A percentile compares a stretch with the other conserved stretches of the same genome.
phyloP scores from a whole-genome alignment of 805 yeast genomes.

The Candida bentonensis region DNA sequence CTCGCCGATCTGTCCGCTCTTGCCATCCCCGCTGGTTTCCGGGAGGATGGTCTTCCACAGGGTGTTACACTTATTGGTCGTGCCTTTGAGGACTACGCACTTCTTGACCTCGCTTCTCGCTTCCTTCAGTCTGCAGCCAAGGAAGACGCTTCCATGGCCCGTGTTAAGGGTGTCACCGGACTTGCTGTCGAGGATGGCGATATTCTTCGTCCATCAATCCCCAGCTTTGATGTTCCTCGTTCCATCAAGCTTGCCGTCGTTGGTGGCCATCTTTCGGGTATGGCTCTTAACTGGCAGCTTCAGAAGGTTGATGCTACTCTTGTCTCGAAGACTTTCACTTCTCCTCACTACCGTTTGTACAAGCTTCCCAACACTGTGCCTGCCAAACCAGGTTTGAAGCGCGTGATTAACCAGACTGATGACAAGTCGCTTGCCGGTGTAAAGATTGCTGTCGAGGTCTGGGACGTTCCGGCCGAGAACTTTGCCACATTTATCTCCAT shows the following conservation, averaged over 20 bases:
- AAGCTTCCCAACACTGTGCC: constrained; percentile 69
- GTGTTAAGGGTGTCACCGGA: constrained; percentile 45
- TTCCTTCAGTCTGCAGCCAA: constrained; percentile 35
- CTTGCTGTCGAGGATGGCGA: constrained; percentile 25
- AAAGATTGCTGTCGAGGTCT: constrained; percentile 62
- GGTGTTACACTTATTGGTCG: constrained; percentile 78
- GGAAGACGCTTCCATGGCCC: constrained; percentile 20
- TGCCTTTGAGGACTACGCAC: constrained; percentile 78
- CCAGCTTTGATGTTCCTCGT: constrained; percentile 24
- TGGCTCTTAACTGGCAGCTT: constrained; percentile 89
- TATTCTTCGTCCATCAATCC: constrained; percentile 27
- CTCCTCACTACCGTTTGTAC: constrained; percentile 58
- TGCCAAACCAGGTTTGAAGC: constrained; percentile 84
- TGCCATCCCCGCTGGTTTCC: constrained; percentile 84
- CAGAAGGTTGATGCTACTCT: constrained; percentile 69
- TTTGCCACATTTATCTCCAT: constrained; percentile 75
- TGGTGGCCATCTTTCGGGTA: constrained; percentile 85
- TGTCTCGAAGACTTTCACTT: constrained; percentile 50
- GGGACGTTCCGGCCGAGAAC: constrained; percentile 60
- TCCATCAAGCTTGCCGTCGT: constrained; percentile 76
- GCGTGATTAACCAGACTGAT: constrained; percentile 30
- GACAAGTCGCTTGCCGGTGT: constrained; percentile 29
- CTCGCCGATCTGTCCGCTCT: constrained; percentile 86
- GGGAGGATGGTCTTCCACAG: constrained; percentile 74
- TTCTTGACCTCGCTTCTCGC: constrained; percentile 67